Base-by-base conservation (phyloP, 257 asterid genomes). In the Penstemon barbatus region DNA sequence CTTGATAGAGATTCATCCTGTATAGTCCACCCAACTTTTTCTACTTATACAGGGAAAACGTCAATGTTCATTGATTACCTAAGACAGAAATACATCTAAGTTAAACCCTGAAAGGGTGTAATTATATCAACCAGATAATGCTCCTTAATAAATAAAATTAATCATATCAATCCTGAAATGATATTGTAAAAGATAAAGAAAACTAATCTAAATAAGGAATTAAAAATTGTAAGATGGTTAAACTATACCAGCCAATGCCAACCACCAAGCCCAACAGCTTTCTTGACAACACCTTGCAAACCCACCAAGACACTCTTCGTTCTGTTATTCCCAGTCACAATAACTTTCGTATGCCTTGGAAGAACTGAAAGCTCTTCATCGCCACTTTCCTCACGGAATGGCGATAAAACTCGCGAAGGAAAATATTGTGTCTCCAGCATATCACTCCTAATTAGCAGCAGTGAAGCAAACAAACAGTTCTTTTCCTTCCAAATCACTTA, bases 261-360 rank as follows among this genome's bases (percentile, higher is more conserved):
- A 69, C 97, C 97, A 64, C 98, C 98, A 78, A 92, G 97, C 8
- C 98, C 97, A 78, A 92, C 97, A 76, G 98, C 97, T 71, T 92
- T 92, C 93, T 92, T 92, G 75, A 92, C 98, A 56, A 90, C 94
- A 45, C 98, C 98, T 86, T 90, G 97, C 78, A 92, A 80, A 25
- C 98, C 98, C 48, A 92, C 95, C 85, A 92, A 82, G 73, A 92
- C 95, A 69, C 96, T 90, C 84, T 92, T 92, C 19, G 97, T 92
- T 77, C 97, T 82, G 82, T 90, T 92, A 83, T 92, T 92, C 63
- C 98, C 98, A 0, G 96, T 92, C 72, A 92, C 98, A 66, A 92
- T 70, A 71, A 92, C 98, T 81, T 92, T 92, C 1, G 98, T 92
- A 75, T 92, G 98, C 85, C 97, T 82, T 6, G 98, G 97, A 76